Evolutionary conservation across 495 filamentous ascomycete genomes (phyloP), one percentile per base, ranked within the genome.

Genomic region (Gamarada debralockiae): DNA sequence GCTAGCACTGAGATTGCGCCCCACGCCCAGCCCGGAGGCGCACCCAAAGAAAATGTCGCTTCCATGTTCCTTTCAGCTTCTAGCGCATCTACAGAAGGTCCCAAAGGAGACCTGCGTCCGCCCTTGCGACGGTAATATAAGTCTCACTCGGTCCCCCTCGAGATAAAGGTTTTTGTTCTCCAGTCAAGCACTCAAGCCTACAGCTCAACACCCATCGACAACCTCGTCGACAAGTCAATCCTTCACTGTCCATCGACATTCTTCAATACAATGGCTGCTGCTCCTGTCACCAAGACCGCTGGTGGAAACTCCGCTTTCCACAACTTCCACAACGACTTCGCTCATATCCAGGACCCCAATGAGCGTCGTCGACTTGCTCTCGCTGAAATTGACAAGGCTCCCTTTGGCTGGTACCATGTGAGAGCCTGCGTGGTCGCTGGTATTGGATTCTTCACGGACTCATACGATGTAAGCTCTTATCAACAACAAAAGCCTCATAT

Each of bases 391-490:
- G 88, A 92, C 68, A 85, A 86, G 61, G 86, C 86, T 29, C 80
- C 80, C 3, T 90, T 90, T 84, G 36, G 86, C 87, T 67, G 85
- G 81, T 85, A 85, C 63, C 87, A 90, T 67, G 48, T 60, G 22
- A 81, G 86, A 33, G 86, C 87, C 36, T 72, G 86, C 18, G 70
- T 88, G 18, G 86, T 93, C 3, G 86, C 88, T 10, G 89, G 87
- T 58, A 79, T 87, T 43, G 88, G 88, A 51, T 91, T 92, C 79
- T 91, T 92, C 69, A 87, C 86, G 24, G 87, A 89, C 66, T 83
- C 84, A 29, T 87, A 85, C 61, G 83, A 88, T 69, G 84, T 90
- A 57, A 50, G 62, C 25, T 21, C 20, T 2, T 22, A 3, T 12
- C 15, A 8, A 4, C n/a, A 18, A 15, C 37, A 6, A 3, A 29